Conservation (phyloP, 257 asterid species). For the Catharanthus roseus region DNA sequence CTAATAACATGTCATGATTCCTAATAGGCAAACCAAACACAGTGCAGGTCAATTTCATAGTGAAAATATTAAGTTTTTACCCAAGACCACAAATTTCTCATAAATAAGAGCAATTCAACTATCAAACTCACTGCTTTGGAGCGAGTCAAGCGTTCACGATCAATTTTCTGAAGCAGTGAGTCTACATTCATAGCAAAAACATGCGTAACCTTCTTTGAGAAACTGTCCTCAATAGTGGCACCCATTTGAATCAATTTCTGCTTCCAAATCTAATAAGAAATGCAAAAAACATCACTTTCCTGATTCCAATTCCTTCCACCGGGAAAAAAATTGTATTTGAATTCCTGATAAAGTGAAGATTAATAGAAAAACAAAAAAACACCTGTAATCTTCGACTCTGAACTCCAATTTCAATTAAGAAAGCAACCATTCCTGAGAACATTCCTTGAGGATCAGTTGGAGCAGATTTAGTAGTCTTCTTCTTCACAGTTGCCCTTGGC, state of each 20-base stretch:
- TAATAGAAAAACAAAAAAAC: background rate
- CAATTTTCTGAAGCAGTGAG: slow-evolving; percentile 41
- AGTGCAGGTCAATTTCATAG: background rate
- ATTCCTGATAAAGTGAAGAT: background rate
- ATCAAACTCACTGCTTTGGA: slow-evolving; percentile 51
- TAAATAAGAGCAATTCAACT: background rate
- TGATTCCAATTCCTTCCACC: background rate
- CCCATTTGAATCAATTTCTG: slow-evolving; percentile 84
- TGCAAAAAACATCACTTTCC: background rate
- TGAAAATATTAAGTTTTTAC: background rate
- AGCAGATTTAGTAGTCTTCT: slow-evolving; percentile 42
- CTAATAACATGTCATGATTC: background rate
- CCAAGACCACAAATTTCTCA: background rate
- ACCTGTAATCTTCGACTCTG: slow-evolving; percentile 82
- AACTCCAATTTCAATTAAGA: slow-evolving; percentile 50
- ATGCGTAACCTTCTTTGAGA: slow-evolving; percentile 55
- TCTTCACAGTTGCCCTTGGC: slow-evolving; percentile 47
- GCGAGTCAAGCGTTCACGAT: slow-evolving; percentile 37
- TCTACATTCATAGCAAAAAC: slow-evolving; percentile 55
- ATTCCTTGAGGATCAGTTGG: slow-evolving; percentile 80
- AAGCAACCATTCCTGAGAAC: slow-evolving; percentile 61
- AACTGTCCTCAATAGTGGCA: slow-evolving; percentile 42
- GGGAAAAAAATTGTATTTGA: too few relatives aligned
- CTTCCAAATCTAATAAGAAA: slow-evolving; percentile 70
- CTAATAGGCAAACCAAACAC: background rate